Conservation (phyloP, 768 basidiomycete genomes). For the Pisolithus orientalis region DNA sequence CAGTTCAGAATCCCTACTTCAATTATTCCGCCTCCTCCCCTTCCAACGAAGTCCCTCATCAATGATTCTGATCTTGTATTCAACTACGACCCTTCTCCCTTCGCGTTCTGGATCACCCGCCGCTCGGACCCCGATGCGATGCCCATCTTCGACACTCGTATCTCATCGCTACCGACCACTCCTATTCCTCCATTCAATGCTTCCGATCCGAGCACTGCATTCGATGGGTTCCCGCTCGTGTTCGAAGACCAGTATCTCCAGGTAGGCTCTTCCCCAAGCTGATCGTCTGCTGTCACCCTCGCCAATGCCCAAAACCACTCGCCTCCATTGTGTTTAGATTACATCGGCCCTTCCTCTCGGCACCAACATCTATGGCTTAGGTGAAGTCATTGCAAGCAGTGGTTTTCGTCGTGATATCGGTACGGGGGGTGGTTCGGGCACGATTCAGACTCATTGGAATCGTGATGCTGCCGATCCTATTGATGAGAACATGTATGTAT, state of each 20-base stretch:
- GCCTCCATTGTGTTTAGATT: slow-evolving; percentile 30
- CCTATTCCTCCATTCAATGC: slow-evolving; percentile 52
- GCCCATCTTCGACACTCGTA: slow-evolving; percentile 69
- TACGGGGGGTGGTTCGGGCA: slow-evolving; percentile 41
- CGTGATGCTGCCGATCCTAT: slow-evolving; percentile 57
- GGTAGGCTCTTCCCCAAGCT: slow-evolving; percentile 23
- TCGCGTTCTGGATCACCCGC: slow-evolving; percentile 78
- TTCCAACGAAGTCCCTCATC: slow-evolving; percentile 29
- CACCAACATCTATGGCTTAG: slow-evolving; percentile 74
- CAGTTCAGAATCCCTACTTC: slow-evolving; percentile 65
- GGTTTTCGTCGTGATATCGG: slow-evolving; percentile 62
- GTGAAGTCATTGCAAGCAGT: slow-evolving; percentile 64
- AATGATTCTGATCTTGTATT: slow-evolving; percentile 59
- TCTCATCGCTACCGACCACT: slow-evolving; percentile 52
- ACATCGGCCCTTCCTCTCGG: slow-evolving; percentile 58
- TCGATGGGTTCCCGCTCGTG: slow-evolving; percentile 62
- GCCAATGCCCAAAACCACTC: background rate
- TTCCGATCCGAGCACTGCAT: slow-evolving; percentile 44
- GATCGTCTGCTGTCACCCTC: background rate
- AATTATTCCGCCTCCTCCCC: slow-evolving; percentile 39
- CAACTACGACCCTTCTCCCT: slow-evolving; percentile 57
- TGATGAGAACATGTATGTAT: slow-evolving; percentile 57
- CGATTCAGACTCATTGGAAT: slow-evolving; percentile 65
- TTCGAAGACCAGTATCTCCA: slow-evolving; percentile 81
- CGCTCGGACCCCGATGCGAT: slow-evolving; percentile 45